Evolutionary conservation across 371 early-diverging fungal species (phyloP).

Genomic region (Lichtheimia corymbifera): DNA sequence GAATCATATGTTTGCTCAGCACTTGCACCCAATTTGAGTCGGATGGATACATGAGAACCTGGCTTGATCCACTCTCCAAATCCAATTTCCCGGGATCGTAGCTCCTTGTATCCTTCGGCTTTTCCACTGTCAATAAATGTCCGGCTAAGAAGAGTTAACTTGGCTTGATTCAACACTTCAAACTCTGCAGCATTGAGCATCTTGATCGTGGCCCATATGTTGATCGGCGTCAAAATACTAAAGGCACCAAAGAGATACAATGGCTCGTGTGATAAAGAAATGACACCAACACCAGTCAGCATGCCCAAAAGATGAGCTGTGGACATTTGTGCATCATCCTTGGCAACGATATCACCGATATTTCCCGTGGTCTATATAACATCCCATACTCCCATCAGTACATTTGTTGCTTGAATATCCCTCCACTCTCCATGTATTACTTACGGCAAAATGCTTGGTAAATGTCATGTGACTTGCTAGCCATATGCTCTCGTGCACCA

Average conservation of each 20-base stretch:
- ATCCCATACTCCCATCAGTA: background rate
- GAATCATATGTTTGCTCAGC: slow-evolving; percentile 46
- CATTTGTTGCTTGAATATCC: background rate
- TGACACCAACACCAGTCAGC: slow-evolving; percentile 63
- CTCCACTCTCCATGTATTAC: slow-evolving; percentile 6
- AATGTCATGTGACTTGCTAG: slow-evolving; percentile 76
- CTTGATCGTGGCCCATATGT: slow-evolving; percentile 56
- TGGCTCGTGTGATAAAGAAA: slow-evolving; percentile 60
- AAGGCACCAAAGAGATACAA: slow-evolving; percentile 60
- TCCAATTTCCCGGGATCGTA: slow-evolving; percentile 47
- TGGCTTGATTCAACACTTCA: slow-evolving; percentile 68
- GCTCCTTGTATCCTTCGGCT: slow-evolving; percentile 40
- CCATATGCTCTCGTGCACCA: slow-evolving; percentile 70
- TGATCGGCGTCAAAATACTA: slow-evolving; percentile 57
- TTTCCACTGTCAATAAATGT: slow-evolving; percentile 47
- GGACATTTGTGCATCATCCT: slow-evolving; percentile 76
- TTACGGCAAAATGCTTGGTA: slow-evolving; percentile 68
- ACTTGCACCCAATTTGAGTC: slow-evolving; percentile 43
- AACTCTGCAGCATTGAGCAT: slow-evolving; percentile 65
- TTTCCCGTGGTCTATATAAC: slow-evolving; percentile 54
- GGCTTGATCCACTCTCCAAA: slow-evolving; percentile 71
- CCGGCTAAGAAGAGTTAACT: slow-evolving; percentile 50
- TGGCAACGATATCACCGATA: slow-evolving; percentile 73
- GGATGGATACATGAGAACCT: slow-evolving; percentile 26
- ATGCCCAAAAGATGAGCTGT: slow-evolving; percentile 70